Evolutionary conservation across 768 basidiomycete species (phyloP), one percentile per base, ranked within the genome.

Genomic region (Agaricus subrufescens): DNA sequence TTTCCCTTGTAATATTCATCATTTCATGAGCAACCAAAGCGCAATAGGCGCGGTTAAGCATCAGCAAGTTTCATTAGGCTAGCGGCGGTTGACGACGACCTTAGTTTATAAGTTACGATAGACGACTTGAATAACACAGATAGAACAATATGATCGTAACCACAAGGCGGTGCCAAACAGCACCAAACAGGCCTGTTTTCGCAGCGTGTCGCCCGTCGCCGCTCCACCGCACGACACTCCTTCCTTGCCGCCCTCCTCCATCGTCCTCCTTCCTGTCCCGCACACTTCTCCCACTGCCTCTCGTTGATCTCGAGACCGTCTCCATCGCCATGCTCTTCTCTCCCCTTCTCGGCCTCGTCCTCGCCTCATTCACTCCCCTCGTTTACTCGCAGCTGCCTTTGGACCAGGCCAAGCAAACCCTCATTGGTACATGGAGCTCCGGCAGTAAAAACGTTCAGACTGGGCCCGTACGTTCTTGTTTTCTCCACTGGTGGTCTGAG

Each of bases 381-480:
- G 48, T 50, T 43, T 44, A 44, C 42, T 56, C 55, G 14, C 55
- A 56, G 31, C 25, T 50, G 42, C 26, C 46, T 19, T 23, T 26
- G 19, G 48, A 47, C 2, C 29, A 43, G 55, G 55, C 55, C 26
- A 10, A 25, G 31, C 40, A 44, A 26, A 44, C 31, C 8, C 39
- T 98, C 50, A 60, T 65, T 30, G 96, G 96, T 0, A 94, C 94
- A 10, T 98, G 96, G 96, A 80, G 80, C 48, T 86, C 91, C 38
- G 92, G 92, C 19, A 85, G 82, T 63, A 77, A 79, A 62, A 75
- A 79, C 30, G 94, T 98, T 29, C 19, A 77, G 19, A 96, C 96
- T 6, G 96, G 96, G 29, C 11, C 84, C 9, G 95, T 96, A 64
- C 73, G 94, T 86, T 19, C 49, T 46, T 29, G 47, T 52, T 40